Evolutionary conservation across 306 rosid species (phyloP).

Genomic region (Quercus engelmannii): DNA sequence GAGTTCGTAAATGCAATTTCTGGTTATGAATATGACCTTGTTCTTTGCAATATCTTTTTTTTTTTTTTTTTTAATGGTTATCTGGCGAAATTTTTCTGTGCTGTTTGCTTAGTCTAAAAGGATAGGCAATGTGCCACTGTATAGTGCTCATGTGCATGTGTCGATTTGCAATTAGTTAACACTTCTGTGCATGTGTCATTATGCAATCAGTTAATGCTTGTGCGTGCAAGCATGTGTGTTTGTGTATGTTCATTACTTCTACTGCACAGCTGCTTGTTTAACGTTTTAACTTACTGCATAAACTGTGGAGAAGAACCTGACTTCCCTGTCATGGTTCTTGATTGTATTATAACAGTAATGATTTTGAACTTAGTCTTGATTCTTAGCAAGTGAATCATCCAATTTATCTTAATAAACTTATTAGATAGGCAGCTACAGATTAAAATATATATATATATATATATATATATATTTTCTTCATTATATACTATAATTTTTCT

Average conservation of each 20-base stretch:
- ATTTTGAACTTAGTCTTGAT: background rate
- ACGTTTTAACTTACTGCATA: background rate
- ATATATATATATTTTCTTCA: background rate
- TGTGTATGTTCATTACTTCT: background rate
- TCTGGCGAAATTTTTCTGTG: background rate
- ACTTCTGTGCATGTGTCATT: background rate
- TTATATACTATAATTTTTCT: background rate
- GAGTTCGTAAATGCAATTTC: background rate
- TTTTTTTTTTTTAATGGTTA: background rate
- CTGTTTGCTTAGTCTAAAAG: background rate
- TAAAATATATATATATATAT: too few species aligned
- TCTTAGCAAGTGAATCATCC: background rate
- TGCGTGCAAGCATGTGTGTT: background rate
- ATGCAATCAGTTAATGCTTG: background rate
- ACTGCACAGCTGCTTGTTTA: background rate
- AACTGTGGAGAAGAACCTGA: background rate
- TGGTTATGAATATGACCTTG: background rate
- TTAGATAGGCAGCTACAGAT: background rate
- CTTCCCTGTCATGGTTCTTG: background rate
- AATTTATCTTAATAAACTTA: background rate
- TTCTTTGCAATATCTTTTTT: background rate
- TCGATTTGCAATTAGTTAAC: background rate
- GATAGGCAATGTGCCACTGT: background rate
- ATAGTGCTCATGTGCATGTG: background rate
- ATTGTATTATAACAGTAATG: background rate